Base-by-base conservation (phyloP, 257 asterid species). In the Ophiorrhiza pumila region DNA sequence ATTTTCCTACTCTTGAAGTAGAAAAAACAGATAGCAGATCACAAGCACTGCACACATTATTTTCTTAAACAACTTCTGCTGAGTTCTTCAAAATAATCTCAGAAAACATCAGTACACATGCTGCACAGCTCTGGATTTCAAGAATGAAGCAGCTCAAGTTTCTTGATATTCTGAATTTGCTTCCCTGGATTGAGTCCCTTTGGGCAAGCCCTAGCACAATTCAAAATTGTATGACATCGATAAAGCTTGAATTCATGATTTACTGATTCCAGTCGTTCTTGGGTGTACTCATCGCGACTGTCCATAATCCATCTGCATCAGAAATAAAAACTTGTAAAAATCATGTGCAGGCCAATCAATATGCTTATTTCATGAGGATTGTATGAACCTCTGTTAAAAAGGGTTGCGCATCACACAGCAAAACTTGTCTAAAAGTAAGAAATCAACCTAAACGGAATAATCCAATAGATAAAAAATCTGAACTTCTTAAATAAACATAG, bases 171-270 rank as follows among this genome's bases (percentile, higher is more conserved):
- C 80, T 89, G 97, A 80, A 93, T 93, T 79, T 93, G 93, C 90
- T 79, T 80, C 25, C 95, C 98, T 0, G 97, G 98, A 79, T 93
- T 93, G 63, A 93, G 82, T 76, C 98, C 98, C 90, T 93, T 93
- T 27, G 97, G 97, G 80, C 98, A 93, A 68, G 96, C 98, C 82
- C 89, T 85, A 50, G 98, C 96, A 81, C 98, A 93, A 66, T 93
- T 93, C 86, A 93, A 80, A 72, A 93, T 93, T 57, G 97, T 93
- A 70, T 93, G 97, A 85, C 98, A 90, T 14, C 96, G 89, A 72
- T 93, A 93, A 71, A 93, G 92, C 89, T 93, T 93, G 88, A 80
- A 90, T 81, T 93, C 98, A 2, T 93, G 86, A 23, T 90, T 86
- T 49, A 93, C 74, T 14, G 98, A 96, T 43, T 93, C 97, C 49